phyloP scores from a whole-genome alignment of 2,329 filamentous ascomycete species.

The Sclerotinia sclerotiorum region DNA sequence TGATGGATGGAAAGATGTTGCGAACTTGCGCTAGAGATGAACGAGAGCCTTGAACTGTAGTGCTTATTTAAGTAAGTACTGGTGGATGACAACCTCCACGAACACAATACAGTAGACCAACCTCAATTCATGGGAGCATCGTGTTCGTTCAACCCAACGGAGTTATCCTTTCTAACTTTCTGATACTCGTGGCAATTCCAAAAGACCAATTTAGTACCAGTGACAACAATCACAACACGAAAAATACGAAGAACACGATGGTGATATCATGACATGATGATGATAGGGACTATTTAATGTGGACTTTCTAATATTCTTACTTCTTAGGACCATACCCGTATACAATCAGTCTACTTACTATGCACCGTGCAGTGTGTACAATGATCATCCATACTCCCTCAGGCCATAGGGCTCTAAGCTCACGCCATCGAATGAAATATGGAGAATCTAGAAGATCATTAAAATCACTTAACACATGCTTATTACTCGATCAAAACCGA shows the following conservation, averaged over 20 bases:
- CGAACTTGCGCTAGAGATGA: neutral
- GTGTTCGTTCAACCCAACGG: neutral
- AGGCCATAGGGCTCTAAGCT: conserved; percentile 8
- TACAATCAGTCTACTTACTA: neutral
- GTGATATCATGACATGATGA: conserved; percentile 8
- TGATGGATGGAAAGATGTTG: neutral
- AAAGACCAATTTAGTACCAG: neutral
- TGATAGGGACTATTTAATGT: neutral
- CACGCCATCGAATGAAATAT: conserved; percentile 22
- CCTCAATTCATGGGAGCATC: neutral
- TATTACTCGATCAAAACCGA: neutral
- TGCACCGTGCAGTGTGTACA: no score
- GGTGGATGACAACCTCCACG: neutral
- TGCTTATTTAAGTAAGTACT: neutral
- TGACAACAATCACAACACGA: neutral
- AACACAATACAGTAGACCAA: neutral
- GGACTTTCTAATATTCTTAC: neutral
- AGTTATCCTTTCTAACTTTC: neutral
- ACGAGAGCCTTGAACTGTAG: neutral
- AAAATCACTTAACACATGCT: neutral
- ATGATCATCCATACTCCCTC: neutral
- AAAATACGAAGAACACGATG: neutral
- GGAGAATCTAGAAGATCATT: conserved; percentile 14
- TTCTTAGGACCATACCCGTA: neutral
- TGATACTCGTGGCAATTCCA: neutral